These are phyloP conservation scores for Lathyrus aphaca DNA, from an alignment of 306 rosid genomes.

Conservation along the genomic window DNA sequence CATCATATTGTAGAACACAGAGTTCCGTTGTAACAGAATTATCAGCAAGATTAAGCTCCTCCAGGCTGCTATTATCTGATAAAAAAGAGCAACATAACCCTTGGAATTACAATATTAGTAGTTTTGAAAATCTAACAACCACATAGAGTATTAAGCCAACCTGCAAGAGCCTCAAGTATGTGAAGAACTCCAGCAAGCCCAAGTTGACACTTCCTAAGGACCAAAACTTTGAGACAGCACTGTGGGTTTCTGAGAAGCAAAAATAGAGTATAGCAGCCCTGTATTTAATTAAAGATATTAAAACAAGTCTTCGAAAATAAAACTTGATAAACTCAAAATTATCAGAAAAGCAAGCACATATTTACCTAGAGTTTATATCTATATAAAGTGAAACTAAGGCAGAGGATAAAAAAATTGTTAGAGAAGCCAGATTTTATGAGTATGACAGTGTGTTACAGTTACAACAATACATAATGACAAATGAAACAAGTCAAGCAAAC, in stretches of 20 bases:
- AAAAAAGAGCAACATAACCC: conserved; percentile 32
- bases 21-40: conserved; percentile 51
- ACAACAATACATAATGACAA: conserved; percentile 8
- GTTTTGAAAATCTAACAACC: conserved; percentile 15
- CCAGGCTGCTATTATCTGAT: conserved; percentile 64
- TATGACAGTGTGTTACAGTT: neutral
- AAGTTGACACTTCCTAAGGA: conserved; percentile 76
- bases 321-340: conserved; percentile 17
- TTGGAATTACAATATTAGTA: neutral
- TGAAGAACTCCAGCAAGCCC: conserved; percentile 71
- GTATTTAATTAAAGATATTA: conserved; percentile 39
- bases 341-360: conserved; percentile 25
- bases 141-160: conserved; percentile 46
- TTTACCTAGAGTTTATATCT: conserved; percentile 10
- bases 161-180: conserved; percentile 71
- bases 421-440: conserved; percentile 26
- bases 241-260: conserved; percentile 66
- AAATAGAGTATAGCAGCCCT: conserved; percentile 67
- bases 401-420: conserved; percentile 21
- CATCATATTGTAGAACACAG: conserved; percentile 42
- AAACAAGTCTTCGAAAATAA: conserved; percentile 23
- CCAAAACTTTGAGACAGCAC: conserved; percentile 76
- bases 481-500: conserved; percentile 30
- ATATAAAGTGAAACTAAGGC: conserved; percentile 23
- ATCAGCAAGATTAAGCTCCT: conserved; percentile 74